Evolutionary conservation across 495 filamentous ascomycete species (phyloP).

Genomic region (Bryoglossum gracile): DNA sequence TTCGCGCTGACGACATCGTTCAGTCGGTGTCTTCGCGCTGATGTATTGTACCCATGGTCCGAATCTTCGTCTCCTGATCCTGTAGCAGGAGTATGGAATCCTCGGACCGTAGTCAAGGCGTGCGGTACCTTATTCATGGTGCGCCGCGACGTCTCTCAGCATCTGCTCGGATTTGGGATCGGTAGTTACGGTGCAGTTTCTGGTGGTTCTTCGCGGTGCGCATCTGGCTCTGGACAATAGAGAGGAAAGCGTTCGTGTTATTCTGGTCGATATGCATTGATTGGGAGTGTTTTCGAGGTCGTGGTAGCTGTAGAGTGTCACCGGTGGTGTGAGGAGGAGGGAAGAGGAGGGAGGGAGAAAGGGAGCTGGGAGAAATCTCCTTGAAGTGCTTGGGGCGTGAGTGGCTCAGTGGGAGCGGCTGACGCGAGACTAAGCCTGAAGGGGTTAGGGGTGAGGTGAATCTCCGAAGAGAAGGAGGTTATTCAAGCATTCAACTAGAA

Average conservation of each 20-base stretch:
- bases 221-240: conserved; percentile 19
- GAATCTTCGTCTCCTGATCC: conserved; percentile 81
- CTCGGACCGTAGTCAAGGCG: conserved; percentile 66
- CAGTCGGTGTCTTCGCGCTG: conserved; percentile 27
- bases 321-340: conserved; percentile 18
- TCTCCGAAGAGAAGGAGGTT: no score
- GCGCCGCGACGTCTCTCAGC: conserved; percentile 23
- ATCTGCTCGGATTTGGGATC: conserved; percentile 23
- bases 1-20: conserved; percentile 51
- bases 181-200: conserved; percentile 25
- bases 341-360: background rate
- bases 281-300: conserved; percentile 3
- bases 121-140: conserved; percentile 38
- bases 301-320: conserved; percentile 5
- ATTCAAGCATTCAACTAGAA: no score
- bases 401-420: no score
- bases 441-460: no score
- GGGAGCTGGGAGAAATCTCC: background rate
- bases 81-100: conserved; percentile 66
- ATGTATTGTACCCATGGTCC: conserved; percentile 41
- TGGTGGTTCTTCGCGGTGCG: conserved; percentile 22
- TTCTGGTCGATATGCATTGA: conserved; percentile 27
- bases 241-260: conserved; percentile 5
- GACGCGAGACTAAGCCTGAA: no score
- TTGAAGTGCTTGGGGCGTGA: no score